Evolutionary conservation across 108 stramenopile genomes (phyloP).

Genomic region (Asterionellopsis glacialis): DNA sequence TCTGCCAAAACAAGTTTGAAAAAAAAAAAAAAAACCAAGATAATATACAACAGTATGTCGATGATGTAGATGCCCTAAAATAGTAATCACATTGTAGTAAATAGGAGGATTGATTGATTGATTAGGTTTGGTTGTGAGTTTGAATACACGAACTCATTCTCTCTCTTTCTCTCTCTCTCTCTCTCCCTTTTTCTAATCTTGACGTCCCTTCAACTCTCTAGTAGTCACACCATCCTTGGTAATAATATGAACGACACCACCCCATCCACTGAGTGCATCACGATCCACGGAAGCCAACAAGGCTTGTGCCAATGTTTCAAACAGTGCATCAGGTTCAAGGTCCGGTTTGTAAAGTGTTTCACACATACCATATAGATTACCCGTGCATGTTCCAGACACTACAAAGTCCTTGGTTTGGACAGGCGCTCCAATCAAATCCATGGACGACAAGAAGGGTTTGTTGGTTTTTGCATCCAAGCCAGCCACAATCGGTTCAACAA

Average conservation of each 20-base stretch:
- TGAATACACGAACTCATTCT: too few relatives aligned
- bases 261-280: constrained; percentile 98
- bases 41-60: too few relatives aligned
- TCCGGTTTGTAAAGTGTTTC: constrained; percentile 94
- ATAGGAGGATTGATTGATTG: too few relatives aligned
- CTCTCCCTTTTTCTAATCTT: constrained; percentile 74
- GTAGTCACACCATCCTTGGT: constrained; percentile 81
- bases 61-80: too few relatives aligned
- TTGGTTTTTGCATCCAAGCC: constrained; percentile 82
- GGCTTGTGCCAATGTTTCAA: constrained; percentile 97
- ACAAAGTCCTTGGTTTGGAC: constrained; percentile 93
- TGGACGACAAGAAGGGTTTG: constrained; percentile 89
- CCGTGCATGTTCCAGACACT: constrained; percentile 95
- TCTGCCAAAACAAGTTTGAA: too few relatives aligned
- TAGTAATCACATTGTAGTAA: too few relatives aligned
- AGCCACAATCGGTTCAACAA: constrained; percentile 95
- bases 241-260: constrained; percentile 98
- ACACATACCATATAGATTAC: constrained; percentile 98
- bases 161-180: too few relatives aligned
- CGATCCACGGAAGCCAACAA: constrained; percentile 94
- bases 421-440: constrained; percentile 97
- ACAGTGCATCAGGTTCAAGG: constrained; percentile 92
- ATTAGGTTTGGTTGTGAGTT: too few relatives aligned
- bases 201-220: constrained; percentile 87
- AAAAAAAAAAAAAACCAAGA: too few relatives aligned